Conservation (phyloP, 164 flowering plant genomes). For the Nelumbo lutea region DNA sequence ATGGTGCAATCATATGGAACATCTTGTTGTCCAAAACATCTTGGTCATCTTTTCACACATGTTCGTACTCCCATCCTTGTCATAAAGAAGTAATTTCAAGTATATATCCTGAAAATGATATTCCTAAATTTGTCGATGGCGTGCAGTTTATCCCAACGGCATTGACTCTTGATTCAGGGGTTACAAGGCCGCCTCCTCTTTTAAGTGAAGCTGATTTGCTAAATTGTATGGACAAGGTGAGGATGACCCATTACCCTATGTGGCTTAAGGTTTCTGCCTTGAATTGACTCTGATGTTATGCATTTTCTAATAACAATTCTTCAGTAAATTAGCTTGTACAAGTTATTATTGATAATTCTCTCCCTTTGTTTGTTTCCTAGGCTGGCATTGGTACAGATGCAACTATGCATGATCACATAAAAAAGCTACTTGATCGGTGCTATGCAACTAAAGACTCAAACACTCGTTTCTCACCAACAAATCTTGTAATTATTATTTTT, state of each 20-base stretch:
- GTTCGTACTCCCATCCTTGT: not conserved
- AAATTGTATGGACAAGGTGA: constrained; percentile 93
- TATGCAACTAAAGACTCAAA: constrained; percentile 89
- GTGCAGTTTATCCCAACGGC: constrained; percentile 78
- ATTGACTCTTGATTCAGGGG: constrained; percentile 87
- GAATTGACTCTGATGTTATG: not conserved
- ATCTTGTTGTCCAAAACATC: no score
- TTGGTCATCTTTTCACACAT: no score
- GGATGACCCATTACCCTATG: not conserved
- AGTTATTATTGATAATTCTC: not conserved
- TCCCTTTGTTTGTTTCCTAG: constrained; percentile 28
- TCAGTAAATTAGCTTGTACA: not conserved
- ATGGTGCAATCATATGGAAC: no score
- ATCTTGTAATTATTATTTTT: constrained; percentile 46
- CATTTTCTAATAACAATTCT: not conserved
- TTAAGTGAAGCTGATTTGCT: constrained; percentile 95
- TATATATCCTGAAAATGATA: not conserved
- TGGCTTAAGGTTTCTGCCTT: not conserved
- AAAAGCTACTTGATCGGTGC: constrained; percentile 90
- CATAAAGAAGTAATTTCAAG: not conserved
- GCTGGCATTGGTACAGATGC: constrained; percentile 99
- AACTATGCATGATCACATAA: constrained; percentile 98
- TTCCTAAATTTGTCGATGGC: constrained; percentile 12
- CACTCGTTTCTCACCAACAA: constrained; percentile 88
- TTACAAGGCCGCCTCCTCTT: constrained; percentile 94